phyloP scores from a whole-genome alignment of 257 asterid species.

The Solanum sitiens region DNA sequence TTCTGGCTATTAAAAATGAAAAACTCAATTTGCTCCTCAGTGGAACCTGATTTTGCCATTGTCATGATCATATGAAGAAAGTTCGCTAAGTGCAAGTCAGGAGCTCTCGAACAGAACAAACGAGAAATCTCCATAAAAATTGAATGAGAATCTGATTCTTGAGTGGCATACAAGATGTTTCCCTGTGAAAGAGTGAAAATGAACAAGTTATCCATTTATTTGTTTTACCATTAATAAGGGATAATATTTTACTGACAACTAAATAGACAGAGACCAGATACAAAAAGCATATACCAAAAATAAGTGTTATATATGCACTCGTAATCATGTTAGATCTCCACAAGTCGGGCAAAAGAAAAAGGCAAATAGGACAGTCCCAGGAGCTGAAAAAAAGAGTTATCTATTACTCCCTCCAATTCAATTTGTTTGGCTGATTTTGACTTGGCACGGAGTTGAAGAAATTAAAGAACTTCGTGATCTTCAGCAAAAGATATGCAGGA shows the following conservation, averaged over 20 bases:
- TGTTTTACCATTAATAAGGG: neutral
- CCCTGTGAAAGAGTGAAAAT: constrained; percentile 32
- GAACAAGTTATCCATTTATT: neutral
- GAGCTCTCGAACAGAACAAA: constrained; percentile 40
- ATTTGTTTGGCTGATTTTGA: no score
- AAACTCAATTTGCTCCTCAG: constrained; percentile 69
- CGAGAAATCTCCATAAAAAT: constrained; percentile 66
- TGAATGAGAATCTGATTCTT: constrained; percentile 52
- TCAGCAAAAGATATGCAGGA: no score
- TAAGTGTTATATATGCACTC: neutral
- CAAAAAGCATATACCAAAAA: neutral
- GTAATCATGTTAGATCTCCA: no score
- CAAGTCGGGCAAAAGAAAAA: no score
- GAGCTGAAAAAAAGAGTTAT: no score
- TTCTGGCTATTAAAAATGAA: constrained; percentile 77
- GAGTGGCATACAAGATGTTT: constrained; percentile 49
- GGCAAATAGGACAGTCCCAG: no score
- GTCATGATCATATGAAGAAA: constrained; percentile 80
- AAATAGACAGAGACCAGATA: neutral
- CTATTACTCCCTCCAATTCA: no score
- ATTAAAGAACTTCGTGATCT: no score
- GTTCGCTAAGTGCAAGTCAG: constrained; percentile 76
- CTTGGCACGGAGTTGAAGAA: no score
- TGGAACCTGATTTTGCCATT: constrained; percentile 76
- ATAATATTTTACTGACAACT: neutral